Conservation (phyloP, 805 yeast species). For the Kluyveromyces lactis region DNA sequence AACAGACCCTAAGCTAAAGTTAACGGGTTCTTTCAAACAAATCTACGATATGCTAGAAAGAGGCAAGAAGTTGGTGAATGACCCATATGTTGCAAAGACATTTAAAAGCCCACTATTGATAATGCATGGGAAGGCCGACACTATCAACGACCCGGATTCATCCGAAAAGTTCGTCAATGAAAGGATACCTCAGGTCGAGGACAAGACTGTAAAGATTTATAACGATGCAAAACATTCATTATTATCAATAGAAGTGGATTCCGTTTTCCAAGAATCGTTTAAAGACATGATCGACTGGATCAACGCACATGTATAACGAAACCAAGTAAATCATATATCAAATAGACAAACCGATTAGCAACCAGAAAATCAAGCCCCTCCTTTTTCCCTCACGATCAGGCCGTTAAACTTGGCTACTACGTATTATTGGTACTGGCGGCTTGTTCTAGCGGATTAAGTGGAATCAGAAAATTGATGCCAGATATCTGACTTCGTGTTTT, state of each 20-base stretch:
- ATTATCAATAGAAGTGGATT: constrained; percentile 40
- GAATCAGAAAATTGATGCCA: too few species aligned
- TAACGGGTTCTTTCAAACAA: constrained; percentile 48
- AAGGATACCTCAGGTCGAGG: constrained; percentile 23
- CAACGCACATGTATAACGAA: constrained; percentile 10
- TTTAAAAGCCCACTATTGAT: constrained; percentile 43
- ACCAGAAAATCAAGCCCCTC: too few species aligned
- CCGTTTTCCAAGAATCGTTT: constrained; percentile 30
- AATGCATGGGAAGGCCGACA: constrained; percentile 57
- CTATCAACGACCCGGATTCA: constrained; percentile 46
- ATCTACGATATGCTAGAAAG: constrained; percentile 53
- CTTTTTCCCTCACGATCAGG: too few species aligned
- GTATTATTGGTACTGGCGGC: too few species aligned
- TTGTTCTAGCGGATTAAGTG: too few species aligned
- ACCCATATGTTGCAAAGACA: constrained; percentile 29
- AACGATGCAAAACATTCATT: constrained; percentile 33
- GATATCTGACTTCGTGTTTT: too few species aligned
- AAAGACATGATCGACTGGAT: constrained; percentile 36
- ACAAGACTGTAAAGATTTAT: constrained; percentile 18
- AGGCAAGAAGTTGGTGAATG: constrained; percentile 44
- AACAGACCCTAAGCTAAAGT: constrained; percentile 34
- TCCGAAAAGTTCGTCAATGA: constrained; percentile 35
- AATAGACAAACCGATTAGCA: too few species aligned
- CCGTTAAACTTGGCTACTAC: too few species aligned
- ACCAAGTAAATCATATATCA: too few species aligned